Base-by-base conservation (phyloP, 768 basidiomycete species). In the Trametes cingulata region DNA sequence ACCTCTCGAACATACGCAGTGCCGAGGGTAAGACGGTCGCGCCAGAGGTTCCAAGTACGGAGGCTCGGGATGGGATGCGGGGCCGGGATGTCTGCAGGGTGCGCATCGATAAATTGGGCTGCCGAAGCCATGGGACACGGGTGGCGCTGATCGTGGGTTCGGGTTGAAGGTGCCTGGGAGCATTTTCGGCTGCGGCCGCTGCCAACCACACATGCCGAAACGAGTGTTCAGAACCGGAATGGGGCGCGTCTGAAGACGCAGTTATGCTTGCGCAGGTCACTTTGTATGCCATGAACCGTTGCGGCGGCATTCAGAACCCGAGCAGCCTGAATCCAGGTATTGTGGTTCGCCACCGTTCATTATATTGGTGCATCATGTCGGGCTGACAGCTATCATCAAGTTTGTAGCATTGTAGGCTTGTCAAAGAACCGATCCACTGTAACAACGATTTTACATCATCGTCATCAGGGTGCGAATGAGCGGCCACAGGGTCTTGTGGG, bases 111-210 rank as follows among this genome's bases (percentile, higher is more conserved):
- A 6, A 43, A 8, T 43, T 20, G 12, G 22, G 22, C 5, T 47
- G 37, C 45, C 45, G 45, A 48, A 24, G 10, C 45, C 46, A 48
- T 56, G 55, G 48, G 55, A 48, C 29, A 8, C 33, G 45, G 17
- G 54, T 56, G 55, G 36, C 15, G 46, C 55, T 15, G 17, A 47
- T 36, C 55, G 55, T 56, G 55, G 55, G 46, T 13, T 27, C 7
- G 46, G 15, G 4, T 13, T 19, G 8, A 27, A 27, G 36, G 17
- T 27, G 1, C 55, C 55, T 40, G 46, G 25, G 55, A 55, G 19
- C 15, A 9, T 27, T 3, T 45, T 41, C 36, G 27, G 43, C 20
- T 22, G 42, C 14, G 13, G 35, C 35, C 33, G 33, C 35, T 13
- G 33, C 25, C 17, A 17, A 35, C 25, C 3, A 25, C 20, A 19